Evolutionary conservation across 345 rosid species (phyloP), one percentile per base, ranked within the genome.

Genomic region (Abelmoschus esculentus): DNA sequence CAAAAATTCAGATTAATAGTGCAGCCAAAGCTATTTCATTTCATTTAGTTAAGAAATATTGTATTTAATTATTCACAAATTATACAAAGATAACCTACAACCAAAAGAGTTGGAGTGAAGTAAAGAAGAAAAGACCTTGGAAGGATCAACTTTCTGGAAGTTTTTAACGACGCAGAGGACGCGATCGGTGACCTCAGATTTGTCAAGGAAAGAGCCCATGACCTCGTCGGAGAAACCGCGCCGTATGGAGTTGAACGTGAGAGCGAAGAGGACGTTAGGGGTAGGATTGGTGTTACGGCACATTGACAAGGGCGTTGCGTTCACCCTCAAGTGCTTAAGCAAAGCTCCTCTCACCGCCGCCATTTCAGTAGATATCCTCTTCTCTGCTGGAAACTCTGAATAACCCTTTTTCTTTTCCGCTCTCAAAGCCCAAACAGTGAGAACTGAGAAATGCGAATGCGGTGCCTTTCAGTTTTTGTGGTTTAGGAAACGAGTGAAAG

Each of bases 151-250:
- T 82, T 85, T 88, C 80, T 87, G 87, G 80, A 87, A 91, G 73
- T 91, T 88, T 82, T 91, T 95, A 78, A 95, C 99, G 68, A 88
- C 96, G 7, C 77, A 59, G 81, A 91, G 8, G 58, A 95, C 96
- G 9, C 99, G 96, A 83, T 95, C 99, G 15, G 97, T 78, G 80
- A 95, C 97, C 79, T 91, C 99, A 12, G 96, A 83, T 76, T 91
- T 95, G 81, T 95, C 96, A 36, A 95, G 97, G 80, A 95, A 95
- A 29, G 96, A 80, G 19, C 69, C 42, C 22, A 14, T 50, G 18
- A n/a, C 19, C 55, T 50, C 55, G 19, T n/a, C 55, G 8, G 55
- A 50, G 8, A 50, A 50, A 50, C 22, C 17, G 55, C 22, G 55
- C 7, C 55, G 18, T 29, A 87, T 46, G 1, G 80, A 53, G 44